These are phyloP conservation scores for Colletotrichum coccodes DNA, from an alignment of 2,329 filamentous ascomycete species.

Conservation along the genomic window DNA sequence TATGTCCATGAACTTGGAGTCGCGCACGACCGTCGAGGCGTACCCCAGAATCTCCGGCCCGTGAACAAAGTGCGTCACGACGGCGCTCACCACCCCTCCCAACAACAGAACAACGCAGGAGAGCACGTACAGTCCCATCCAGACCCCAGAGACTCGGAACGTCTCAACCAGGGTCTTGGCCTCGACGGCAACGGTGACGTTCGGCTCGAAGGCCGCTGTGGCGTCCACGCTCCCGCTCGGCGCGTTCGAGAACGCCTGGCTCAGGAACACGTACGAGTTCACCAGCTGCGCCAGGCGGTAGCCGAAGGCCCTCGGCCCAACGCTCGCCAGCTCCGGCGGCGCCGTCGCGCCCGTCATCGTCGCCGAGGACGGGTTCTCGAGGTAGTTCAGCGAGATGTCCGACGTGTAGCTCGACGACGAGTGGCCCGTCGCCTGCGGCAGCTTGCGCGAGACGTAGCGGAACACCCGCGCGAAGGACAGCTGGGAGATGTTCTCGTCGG, in stretches of 20 bases:
- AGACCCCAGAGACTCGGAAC: constrained; percentile 1
- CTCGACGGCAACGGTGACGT: background rate
- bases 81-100: background rate
- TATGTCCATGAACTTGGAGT: constrained; percentile 8
- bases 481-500: constrained; percentile 2
- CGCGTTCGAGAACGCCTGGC: background rate
- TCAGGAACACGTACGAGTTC: constrained; percentile 11
- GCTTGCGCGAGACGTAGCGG: background rate
- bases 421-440: background rate
- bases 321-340: background rate
- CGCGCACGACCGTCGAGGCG: constrained; percentile 5
- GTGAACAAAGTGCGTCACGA: background rate
- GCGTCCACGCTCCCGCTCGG: background rate
- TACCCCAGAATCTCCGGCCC: constrained; percentile 9
- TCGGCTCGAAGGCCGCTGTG: background rate
- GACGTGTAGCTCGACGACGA: background rate
- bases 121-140: constrained; percentile 10
- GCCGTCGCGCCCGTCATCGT: background rate
- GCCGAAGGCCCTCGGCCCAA: background rate
- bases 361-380: constrained; percentile 1
- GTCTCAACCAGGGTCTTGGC: background rate
- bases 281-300: constrained; percentile 8
- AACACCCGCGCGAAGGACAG: background rate
- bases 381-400: constrained; percentile 6
- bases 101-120: constrained; percentile 2